Evolutionary conservation across 441 rosid species (phyloP).

Genomic region (Erodium texanum): DNA sequence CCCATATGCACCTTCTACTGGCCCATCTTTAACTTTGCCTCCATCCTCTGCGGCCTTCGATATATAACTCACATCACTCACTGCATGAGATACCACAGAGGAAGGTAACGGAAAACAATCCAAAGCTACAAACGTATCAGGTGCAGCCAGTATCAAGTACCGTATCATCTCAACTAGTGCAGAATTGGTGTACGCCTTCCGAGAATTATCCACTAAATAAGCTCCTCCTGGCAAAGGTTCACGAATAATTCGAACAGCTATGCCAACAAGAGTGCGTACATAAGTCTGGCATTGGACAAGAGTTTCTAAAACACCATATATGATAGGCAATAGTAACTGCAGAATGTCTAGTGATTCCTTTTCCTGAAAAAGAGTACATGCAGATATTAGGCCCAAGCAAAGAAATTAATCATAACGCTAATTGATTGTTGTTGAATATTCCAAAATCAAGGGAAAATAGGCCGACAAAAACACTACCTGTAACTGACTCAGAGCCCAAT

Average conservation of each 20-base stretch:
- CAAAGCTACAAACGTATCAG: slow-evolving; percentile 90
- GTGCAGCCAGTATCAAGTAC: slow-evolving; percentile 84
- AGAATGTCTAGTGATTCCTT: slow-evolving; percentile 70
- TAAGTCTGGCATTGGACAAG: slow-evolving; percentile 82
- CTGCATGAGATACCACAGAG: slow-evolving; percentile 59
- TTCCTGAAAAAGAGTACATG: slow-evolving; percentile 49
- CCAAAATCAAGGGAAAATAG: neutral
- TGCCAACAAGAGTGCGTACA: slow-evolving; percentile 63
- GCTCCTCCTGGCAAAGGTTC: slow-evolving; percentile 94
- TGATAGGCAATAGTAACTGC: slow-evolving; percentile 84
- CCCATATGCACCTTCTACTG: slow-evolving; percentile 40
- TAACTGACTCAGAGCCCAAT: slow-evolving; percentile 89
- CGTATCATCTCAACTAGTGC: slow-evolving; percentile 90
- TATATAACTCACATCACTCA: slow-evolving; percentile 57
- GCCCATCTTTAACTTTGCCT: slow-evolving; percentile 49
- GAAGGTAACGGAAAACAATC: slow-evolving; percentile 95
- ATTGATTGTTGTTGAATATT: neutral
- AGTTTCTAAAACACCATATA: slow-evolving; percentile 84
- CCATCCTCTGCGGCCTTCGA: slow-evolving; percentile 64
- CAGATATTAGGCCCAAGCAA: slow-evolving; percentile 21
- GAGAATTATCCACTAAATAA: slow-evolving; percentile 91
- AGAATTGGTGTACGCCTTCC: slow-evolving; percentile 83
- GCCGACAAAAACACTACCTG: slow-evolving; percentile 41
- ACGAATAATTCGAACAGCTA: slow-evolving; percentile 71
- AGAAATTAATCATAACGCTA: slow-evolving; percentile 7